These are phyloP conservation scores for Huntiella savannae DNA, from an alignment of 2,329 filamentous ascomycete species.

Conservation along the genomic window DNA sequence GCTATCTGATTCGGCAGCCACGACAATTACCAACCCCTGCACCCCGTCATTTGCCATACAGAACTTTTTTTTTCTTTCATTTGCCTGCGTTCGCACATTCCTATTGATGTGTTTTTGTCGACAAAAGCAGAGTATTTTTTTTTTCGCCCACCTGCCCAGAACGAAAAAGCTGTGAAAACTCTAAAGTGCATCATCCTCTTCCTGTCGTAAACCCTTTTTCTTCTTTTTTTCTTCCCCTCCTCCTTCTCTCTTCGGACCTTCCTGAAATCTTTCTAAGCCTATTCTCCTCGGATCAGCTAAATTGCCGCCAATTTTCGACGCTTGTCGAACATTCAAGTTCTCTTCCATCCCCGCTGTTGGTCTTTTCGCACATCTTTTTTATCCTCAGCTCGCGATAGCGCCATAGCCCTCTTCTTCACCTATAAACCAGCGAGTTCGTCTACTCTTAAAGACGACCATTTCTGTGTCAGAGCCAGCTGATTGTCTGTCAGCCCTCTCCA, in stretches of 20 bases:
- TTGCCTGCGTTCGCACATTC: not conserved
- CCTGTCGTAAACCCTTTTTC: not conserved
- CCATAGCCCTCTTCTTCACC: not conserved
- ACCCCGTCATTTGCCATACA: not conserved
- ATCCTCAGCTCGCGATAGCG: not conserved
- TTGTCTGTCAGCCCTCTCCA: slow-evolving; percentile 1
- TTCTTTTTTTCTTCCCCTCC: not conserved
- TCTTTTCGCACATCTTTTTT: not conserved
- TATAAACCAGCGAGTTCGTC: not conserved
- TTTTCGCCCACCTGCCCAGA: not conserved
- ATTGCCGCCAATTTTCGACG: too few relatives aligned
- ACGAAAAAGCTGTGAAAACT: not conserved
- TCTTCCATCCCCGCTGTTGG: not conserved
- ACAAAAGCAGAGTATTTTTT: not conserved
- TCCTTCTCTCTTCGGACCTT: not conserved
- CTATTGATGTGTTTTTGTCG: not conserved
- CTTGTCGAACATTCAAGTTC: not conserved
- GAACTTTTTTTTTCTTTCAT: not conserved
- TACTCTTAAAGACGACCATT: too few relatives aligned
- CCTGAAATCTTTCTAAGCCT: not conserved
- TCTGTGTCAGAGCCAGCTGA: not conserved
- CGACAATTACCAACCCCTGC: not conserved
- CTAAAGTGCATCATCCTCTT: not conserved
- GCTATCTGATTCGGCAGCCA: too few relatives aligned
- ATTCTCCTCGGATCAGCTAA: too few relatives aligned